These are phyloP conservation scores for Saturnispora gosingensis DNA, from an alignment of 805 yeast species.

Conservation along the genomic window DNA sequence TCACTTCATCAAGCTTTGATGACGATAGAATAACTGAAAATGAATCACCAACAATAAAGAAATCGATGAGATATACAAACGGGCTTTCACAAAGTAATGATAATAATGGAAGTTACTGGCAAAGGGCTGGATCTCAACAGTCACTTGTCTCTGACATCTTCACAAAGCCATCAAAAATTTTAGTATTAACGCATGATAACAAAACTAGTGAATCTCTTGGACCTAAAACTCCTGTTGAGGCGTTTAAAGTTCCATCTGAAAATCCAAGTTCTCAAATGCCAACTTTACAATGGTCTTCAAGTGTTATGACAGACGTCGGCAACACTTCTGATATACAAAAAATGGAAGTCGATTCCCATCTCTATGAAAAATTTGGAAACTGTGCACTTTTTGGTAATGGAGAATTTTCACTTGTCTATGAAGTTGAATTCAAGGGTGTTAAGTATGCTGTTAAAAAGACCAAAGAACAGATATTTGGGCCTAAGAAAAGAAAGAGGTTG, in stretches of 20 bases:
- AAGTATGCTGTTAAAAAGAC: conserved; percentile 85
- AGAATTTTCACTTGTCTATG: conserved; percentile 83
- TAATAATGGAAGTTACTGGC: conserved; percentile 15
- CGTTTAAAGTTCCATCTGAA: conserved; percentile 1
- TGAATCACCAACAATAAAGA: conserved; percentile 8
- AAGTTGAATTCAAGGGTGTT: conserved; percentile 57
- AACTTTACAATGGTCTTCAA: conserved; percentile 2
- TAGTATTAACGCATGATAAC: conserved; percentile 1
- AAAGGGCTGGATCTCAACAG: conserved; percentile 15
- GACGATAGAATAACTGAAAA: background rate
- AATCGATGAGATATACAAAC: background rate
- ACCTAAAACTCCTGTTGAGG: conserved; percentile 16
- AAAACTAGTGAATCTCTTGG: conserved; percentile 1
- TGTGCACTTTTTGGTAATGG: conserved; percentile 74
- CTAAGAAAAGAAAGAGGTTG: conserved; percentile 50
- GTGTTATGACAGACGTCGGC: conserved; percentile 3
- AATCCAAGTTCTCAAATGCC: background rate
- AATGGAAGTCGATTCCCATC: conserved; percentile 31
- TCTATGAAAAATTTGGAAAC: conserved; percentile 46
- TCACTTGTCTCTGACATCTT: conserved; percentile 6
- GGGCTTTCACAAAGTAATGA: background rate
- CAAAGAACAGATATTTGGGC: conserved; percentile 52
- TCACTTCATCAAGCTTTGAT: conserved; percentile 4
- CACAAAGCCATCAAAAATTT: conserved; percentile 6
- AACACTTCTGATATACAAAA: conserved; percentile 6